Evolutionary conservation across 768 basidiomycete genomes (phyloP).

Genomic region (Filobasidium floriforme): DNA sequence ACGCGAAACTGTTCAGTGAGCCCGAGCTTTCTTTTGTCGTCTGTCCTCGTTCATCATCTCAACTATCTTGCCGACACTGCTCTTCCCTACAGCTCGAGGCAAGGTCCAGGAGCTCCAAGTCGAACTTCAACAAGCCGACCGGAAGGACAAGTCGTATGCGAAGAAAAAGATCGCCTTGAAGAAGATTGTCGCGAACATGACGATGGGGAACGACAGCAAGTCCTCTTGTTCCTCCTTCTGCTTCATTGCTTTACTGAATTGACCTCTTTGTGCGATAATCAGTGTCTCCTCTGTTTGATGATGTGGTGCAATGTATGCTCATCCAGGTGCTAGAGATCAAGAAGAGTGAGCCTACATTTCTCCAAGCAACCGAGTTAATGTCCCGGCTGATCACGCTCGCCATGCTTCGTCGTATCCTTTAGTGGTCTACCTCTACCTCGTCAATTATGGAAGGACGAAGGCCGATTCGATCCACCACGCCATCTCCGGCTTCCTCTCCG

Average conservation of each 20-base stretch:
- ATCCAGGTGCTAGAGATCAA: constrained; percentile 95
- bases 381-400: neutral
- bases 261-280: constrained; percentile 26
- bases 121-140: constrained; percentile 73
- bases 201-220: constrained; percentile 98
- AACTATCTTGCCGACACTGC: neutral
- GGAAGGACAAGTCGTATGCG: constrained; percentile 91
- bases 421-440: constrained; percentile 98
- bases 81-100: constrained; percentile 37
- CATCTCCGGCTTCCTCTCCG: constrained; percentile 82
- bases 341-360: constrained; percentile 64
- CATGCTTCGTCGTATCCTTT: constrained; percentile 11
- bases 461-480: constrained; percentile 89
- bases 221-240: constrained; percentile 27
- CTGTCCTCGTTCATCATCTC: too few species aligned
- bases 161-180: constrained; percentile 92
- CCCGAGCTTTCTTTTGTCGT: neutral
- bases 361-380: too few species aligned
- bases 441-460: constrained; percentile 90
- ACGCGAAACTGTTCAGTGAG: constrained; percentile 47
- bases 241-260: neutral
- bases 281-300: constrained; percentile 94
- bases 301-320: constrained; percentile 89
- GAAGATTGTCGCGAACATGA: constrained; percentile 98
- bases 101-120: constrained; percentile 68